These are phyloP conservation scores for Sesbania bispinosa DNA, from an alignment of 306 rosid genomes.

Conservation along the genomic window DNA sequence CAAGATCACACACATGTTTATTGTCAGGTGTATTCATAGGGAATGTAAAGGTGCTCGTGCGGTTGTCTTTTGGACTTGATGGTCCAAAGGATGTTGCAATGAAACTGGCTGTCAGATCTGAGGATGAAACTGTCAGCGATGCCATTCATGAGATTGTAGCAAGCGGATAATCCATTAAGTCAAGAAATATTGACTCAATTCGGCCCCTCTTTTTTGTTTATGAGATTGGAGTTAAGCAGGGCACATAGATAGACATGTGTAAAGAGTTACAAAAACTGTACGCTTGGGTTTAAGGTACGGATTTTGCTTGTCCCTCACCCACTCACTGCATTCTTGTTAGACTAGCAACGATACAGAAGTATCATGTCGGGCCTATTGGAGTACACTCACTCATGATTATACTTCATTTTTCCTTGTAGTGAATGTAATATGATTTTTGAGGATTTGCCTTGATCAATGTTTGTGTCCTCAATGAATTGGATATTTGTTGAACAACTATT, in stretches of 20 bases:
- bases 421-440: conserved; percentile 43
- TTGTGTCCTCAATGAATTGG: conserved; percentile 9
- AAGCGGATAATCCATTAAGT: conserved; percentile 59
- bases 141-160: conserved; percentile 91
- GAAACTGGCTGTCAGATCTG: conserved; percentile 86
- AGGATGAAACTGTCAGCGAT: conserved; percentile 69
- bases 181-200: conserved; percentile 29
- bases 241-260: conserved; percentile 40
- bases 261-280: conserved; percentile 34
- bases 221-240: conserved; percentile 39
- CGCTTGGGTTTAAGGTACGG: conserved; percentile 12
- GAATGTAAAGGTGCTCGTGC: conserved; percentile 73
- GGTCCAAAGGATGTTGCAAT: conserved; percentile 91
- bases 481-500: conserved; percentile 27
- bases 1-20: conserved; percentile 84
- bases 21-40: conserved; percentile 88
- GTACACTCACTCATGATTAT: conserved; percentile 2
- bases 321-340: conserved; percentile 22
- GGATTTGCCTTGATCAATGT: conserved; percentile 23
- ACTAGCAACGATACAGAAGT: conserved; percentile 14
- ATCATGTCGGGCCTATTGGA: conserved; percentile 5
- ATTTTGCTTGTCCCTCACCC: conserved; percentile 1
- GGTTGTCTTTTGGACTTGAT: conserved; percentile 84
- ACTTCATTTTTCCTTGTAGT: conserved; percentile 25
- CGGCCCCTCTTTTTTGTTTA: conserved; percentile 23